These are phyloP conservation scores for Urostyla sp. DNA, from an alignment of 73 alveolate genomes.

Conservation along the genomic window DNA sequence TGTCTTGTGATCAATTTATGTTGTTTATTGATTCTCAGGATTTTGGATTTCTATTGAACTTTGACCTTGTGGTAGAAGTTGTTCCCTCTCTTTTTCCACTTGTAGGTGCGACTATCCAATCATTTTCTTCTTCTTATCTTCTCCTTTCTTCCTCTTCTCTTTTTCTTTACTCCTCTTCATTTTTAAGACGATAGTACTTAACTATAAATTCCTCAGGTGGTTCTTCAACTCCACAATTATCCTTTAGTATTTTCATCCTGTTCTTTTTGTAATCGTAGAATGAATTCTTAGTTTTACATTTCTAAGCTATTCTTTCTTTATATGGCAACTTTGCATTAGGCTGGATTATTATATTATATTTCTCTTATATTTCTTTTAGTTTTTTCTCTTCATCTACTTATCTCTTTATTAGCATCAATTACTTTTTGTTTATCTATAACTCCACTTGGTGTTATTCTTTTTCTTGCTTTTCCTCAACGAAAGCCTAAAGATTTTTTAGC, in stretches of 20 bases:
- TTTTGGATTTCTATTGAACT: too few species aligned
- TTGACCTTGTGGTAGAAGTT: too few species aligned
- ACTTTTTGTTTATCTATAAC: not conserved
- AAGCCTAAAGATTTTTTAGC: constrained; percentile 14
- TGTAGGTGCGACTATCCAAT: too few species aligned
- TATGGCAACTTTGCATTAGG: not conserved
- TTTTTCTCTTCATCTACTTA: not conserved
- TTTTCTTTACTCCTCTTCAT: not conserved
- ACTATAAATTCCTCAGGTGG: not conserved
- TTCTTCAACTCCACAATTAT: not conserved
- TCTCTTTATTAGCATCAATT: not conserved
- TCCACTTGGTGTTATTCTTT: not conserved
- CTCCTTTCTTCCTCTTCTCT: not conserved
- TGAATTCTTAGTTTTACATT: constrained; percentile 6
- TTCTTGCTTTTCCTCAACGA: constrained; percentile 4
- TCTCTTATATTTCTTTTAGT: constrained; percentile 14
- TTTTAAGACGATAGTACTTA: too few species aligned
- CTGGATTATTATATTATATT: not conserved
- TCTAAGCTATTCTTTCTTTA: not conserved
- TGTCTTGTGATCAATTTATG: too few species aligned
- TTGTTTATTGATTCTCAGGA: too few species aligned
- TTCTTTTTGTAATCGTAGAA: constrained; percentile 32
- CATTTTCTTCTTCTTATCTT: not conserved
- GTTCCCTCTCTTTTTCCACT: too few species aligned
- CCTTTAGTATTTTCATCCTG: not conserved